These are phyloP conservation scores for Cucurbita moschata DNA, from an alignment of 306 rosid genomes.

Conservation along the genomic window DNA sequence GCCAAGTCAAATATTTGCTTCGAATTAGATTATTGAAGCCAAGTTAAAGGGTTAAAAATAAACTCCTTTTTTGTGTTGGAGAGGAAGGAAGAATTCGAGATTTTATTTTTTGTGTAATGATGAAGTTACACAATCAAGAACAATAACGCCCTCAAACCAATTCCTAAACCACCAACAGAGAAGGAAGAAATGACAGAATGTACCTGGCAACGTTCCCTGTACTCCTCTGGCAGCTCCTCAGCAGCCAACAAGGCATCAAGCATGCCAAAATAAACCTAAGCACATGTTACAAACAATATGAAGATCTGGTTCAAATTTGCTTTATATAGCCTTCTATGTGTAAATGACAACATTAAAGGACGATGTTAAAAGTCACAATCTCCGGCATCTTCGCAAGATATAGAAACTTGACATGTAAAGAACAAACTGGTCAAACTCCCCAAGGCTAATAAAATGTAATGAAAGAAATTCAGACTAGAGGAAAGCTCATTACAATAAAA, in stretches of 20 bases:
- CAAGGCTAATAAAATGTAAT: neutral
- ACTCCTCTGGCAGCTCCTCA: slow-evolving; percentile 95
- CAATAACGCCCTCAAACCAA: neutral
- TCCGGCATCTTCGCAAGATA: neutral
- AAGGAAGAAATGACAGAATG: slow-evolving; percentile 1
- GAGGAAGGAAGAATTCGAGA: neutral
- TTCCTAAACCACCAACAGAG: neutral
- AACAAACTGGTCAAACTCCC: neutral
- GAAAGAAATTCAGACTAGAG: neutral
- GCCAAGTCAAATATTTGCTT: no score
- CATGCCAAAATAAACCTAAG: slow-evolving; percentile 97
- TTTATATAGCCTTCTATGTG: slow-evolving; percentile 8
- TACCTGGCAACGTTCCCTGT: slow-evolving; percentile 78
- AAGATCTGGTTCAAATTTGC: neutral
- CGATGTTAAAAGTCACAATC: neutral
- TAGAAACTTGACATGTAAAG: neutral
- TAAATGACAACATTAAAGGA: neutral
- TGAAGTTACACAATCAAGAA: neutral
- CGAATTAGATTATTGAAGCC: neutral
- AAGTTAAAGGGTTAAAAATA: neutral
- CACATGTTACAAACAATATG: slow-evolving; percentile 10
- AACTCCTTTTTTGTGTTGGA: neutral
- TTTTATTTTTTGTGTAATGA: neutral
- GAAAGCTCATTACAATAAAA: neutral
- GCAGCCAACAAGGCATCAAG: slow-evolving; percentile 95